These are phyloP conservation scores for Carex scoparia DNA, from an alignment of 176 grass and related monocot species.

Conservation along the genomic window DNA sequence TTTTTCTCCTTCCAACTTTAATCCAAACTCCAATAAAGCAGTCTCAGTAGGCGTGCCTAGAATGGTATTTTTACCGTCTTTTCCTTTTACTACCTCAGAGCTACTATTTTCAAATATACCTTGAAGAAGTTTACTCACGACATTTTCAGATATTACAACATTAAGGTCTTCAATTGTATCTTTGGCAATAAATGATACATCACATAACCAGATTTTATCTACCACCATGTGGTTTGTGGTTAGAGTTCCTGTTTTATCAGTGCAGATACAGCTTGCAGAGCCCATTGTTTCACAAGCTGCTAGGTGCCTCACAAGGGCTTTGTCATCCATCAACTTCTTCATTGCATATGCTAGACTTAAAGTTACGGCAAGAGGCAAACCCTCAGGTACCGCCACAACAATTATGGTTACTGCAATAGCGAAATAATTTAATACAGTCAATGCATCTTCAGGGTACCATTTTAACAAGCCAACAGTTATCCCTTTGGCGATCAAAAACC, in stretches of 20 bases:
- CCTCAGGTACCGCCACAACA: conserved; percentile 98
- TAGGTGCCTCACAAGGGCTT: conserved; percentile 84
- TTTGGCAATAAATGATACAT: conserved; percentile 35
- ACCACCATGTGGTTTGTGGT: conserved; percentile 97
- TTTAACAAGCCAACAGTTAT: conserved; percentile 49
- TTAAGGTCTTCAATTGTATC: conserved; percentile 44
- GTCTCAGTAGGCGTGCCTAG: conserved; percentile 85
- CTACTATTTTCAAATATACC: conserved; percentile 82
- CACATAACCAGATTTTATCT: conserved; percentile 82
- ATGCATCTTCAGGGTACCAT: conserved; percentile 73
- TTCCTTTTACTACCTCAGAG: conserved; percentile 80
- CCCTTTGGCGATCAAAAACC: conserved; percentile 60
- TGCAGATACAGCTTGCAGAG: conserved; percentile 86
- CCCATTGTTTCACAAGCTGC: conserved; percentile 96
- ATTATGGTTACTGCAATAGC: conserved; percentile 90
- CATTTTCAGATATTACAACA: conserved; percentile 47
- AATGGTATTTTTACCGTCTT: conserved; percentile 60
- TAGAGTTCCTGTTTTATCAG: conserved; percentile 96
- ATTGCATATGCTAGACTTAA: conserved; percentile 98
- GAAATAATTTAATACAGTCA: conserved; percentile 85
- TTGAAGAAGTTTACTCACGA: conserved; percentile 49
- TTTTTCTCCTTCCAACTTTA: conserved; percentile 49
- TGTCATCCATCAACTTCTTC: conserved; percentile 96
- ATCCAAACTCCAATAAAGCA: conserved; percentile 78
- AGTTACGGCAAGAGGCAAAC: conserved; percentile 86